Evolutionary conservation across 176 grass and related monocot genomes (phyloP), one percentile per base, ranked within the genome.

Genomic region (Coix lacrymajobi): DNA sequence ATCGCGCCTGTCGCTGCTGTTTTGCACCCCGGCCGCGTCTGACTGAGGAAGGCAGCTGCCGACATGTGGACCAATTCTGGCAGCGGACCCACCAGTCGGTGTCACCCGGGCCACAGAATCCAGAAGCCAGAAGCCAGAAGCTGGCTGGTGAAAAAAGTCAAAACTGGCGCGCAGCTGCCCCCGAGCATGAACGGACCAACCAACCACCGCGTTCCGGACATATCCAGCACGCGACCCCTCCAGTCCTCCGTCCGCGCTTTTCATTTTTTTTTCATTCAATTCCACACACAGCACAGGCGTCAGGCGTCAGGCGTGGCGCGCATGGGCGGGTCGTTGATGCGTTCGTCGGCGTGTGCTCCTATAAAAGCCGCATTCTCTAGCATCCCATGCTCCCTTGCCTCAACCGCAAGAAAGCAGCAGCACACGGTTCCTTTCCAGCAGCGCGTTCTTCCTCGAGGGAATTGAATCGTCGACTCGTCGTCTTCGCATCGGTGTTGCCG

Each of bases 111-210:
- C 0, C 19, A n/a, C n/a, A n/a, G n/a, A n/a, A n/a, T n/a, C n/a
- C n/a, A 58, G 72, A 85, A 81, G 52, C 71, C 46, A 51, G 46
- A 19, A 51, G 17, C 44, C 51, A 3, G 51, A 54, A 54, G 54
- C 19, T 54, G 51, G 0, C n/a, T n/a, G 9, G 56, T 60, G n/a
- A 43, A 22, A 17, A 10, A 57, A 36, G 88, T 90, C 88, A 82
- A 90, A 90, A 8, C n/a, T 32, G 83, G 57, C 79, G 16, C 56
- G 57, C 78, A 41, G 88, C 56, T 24, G 68, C 66, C 8, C 39
- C 41, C 62, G 5, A 69, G 24, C 24, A 28, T 10, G 66, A 60
- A 63, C 29, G 67, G 46, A 56, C 29, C 28, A 49, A 79, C 44
- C 62, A 75, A 52, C 75, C 10, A 20, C 58, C 49, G 71, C 71